Percentiles rank a stretch among this genome's conserved stretches.
phyloP scores from a whole-genome alignment of 805 yeast species.

The Candida tibetensis region DNA sequence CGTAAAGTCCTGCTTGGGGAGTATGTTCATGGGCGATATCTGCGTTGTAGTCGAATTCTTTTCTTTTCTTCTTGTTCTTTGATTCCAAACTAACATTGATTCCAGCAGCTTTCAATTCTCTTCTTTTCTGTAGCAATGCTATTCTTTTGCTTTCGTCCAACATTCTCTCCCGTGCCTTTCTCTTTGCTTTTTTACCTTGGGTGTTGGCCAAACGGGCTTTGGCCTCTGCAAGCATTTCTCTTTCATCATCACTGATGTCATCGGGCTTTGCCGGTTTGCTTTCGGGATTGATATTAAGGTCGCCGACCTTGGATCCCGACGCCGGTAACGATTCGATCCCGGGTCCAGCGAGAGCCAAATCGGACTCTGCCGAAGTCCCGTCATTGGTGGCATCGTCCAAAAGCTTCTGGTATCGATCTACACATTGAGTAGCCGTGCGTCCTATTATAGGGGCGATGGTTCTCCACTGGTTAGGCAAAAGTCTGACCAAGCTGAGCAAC shows the following conservation, averaged over 20 bases:
- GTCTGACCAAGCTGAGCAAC: constrained; percentile 60
- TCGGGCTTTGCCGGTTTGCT: constrained; percentile 80
- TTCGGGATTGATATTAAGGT: constrained; percentile 70
- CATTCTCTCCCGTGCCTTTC: constrained; percentile 83
- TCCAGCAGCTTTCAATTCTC: constrained; percentile 83
- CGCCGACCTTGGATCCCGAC: constrained; percentile 47
- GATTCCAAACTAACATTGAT: constrained; percentile 50
- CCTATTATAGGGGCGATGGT: constrained; percentile 80
- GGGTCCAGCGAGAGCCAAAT: constrained; percentile 46
- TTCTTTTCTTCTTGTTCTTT: constrained; percentile 51
- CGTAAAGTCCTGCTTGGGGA: constrained; percentile 69
- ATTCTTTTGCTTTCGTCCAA: constrained; percentile 74
- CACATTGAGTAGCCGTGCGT: constrained; percentile 82
- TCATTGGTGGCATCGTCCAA: constrained; percentile 49
- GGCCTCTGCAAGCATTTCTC: constrained; percentile 94
- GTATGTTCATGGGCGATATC: constrained; percentile 77
- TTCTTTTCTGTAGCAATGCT: constrained; percentile 71
- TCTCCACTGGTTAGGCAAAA: constrained; percentile 92
- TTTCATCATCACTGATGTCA: constrained; percentile 79
- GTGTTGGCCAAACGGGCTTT: constrained; percentile 87
- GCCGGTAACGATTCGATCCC: constrained; percentile 52
- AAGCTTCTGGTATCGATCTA: constrained; percentile 76
- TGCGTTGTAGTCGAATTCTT: constrained; percentile 75
- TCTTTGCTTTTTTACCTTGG: constrained; percentile 89
- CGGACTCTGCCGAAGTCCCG: constrained; percentile 17